These are phyloP conservation scores for Pouteria campechiana DNA, from an alignment of 179 eudicot species.

Conservation along the genomic window DNA sequence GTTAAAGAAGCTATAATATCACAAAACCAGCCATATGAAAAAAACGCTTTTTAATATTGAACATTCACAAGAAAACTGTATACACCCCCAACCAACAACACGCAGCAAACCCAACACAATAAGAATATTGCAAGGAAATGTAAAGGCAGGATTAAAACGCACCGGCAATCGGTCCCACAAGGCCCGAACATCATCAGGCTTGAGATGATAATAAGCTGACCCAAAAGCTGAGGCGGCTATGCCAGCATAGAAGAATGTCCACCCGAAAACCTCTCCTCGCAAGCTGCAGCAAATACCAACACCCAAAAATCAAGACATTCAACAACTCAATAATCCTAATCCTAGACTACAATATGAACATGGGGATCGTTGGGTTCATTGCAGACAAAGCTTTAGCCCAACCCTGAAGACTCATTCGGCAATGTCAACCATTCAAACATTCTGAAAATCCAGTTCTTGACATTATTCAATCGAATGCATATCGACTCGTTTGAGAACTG, in stretches of 20 bases:
- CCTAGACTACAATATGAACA: neutral
- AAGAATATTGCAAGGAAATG: neutral
- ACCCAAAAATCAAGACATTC: neutral
- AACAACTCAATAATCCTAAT: neutral
- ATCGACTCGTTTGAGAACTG: no score
- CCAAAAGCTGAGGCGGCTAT: constrained; percentile 88
- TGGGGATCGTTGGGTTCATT: no score
- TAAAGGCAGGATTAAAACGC: constrained; percentile 4
- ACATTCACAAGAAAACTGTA: no score
- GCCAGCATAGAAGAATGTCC: constrained; percentile 78
- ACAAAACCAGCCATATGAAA: no score
- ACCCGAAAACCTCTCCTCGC: constrained; percentile 90
- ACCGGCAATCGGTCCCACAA: constrained; percentile 99
- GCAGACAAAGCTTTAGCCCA: no score
- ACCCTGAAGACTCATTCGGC: no score
- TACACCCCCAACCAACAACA: no score
- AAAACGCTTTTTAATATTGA: no score
- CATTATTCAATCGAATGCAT: no score
- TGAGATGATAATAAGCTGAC: constrained; percentile 87
- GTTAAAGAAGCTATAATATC: no score
- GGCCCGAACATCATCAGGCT: constrained; percentile 79
- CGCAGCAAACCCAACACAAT: neutral
- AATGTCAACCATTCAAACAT: no score
- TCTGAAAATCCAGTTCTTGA: no score
- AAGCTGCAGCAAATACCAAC: constrained; percentile 26